Base-by-base conservation (phyloP, 2,329 filamentous ascomycete genomes). In the Lachnellula cervina region DNA sequence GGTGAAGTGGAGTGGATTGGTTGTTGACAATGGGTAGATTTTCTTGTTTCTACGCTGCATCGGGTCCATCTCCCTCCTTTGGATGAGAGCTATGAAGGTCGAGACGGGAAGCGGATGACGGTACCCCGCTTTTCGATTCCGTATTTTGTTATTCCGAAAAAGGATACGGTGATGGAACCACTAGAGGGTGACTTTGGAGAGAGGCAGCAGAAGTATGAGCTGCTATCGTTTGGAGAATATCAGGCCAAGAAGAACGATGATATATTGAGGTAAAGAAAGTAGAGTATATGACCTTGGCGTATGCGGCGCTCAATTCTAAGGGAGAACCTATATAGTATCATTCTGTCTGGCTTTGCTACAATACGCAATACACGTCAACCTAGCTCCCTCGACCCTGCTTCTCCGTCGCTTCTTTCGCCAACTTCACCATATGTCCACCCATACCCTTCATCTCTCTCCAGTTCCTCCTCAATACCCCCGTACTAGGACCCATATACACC, bases 1-100 rank as follows among this genome's bases (percentile, higher is more conserved):
- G n/a, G n/a, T n/a, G 21, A 4, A 21, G 21, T 2, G 21, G 21
- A 21, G 23, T 76, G 76, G 54, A 71, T 76, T 8, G 13, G n/a
- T 16, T 43, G 72, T 17, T 46, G 14, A 46, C 14, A 13, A 19
- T 17, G 21, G 11, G 8, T 72, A 32, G 74, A 78, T 59, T 66
- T 76, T 49, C 55, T 61, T 2, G 54, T 49, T 2, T 61, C 59
- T 19, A 61, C 54, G 1, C 28, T 59, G 17, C 57, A 61, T 35
- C 55, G 57, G 11, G 59, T 61, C 4, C 54, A 55, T 23, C 45
- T 58, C 4, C 59, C 55, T 2, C 44, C 57, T 1, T 13, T 51
- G 1, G 34, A 58, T 2, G 43, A 47, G 7, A 49, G 55, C 28
- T 59, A 52, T 17, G 38, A 37, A 1, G 21, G 28, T 11, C 17